Evolutionary conservation across 176 grass and related monocot genomes (phyloP), one percentile per base, ranked within the genome.

Genomic region (Alloteropsis semialata): DNA sequence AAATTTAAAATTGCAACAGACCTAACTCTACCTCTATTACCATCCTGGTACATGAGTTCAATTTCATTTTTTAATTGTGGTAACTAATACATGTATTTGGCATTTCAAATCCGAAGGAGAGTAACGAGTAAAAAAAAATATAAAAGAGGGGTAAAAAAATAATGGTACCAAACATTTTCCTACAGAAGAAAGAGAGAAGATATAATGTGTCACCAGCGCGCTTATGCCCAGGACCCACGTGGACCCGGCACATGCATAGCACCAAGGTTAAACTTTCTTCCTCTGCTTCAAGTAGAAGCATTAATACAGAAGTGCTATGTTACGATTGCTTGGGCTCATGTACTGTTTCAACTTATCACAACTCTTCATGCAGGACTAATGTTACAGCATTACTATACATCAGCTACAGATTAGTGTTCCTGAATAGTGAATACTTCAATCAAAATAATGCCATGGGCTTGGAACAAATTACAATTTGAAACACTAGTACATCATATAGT

Each of bases 141-240:
- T 32, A 37, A 57, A 80, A 73, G 12, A 71, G 48, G 45, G 51
- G 61, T 33, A 74, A 73, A 73, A 29, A 73, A 87, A 14, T 46
- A 50, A 65, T 57, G 19, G 65, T 66, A 73, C 50, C 12, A 54
- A 72, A n/a, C 14, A 73, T 73, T 73, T 85, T 80, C 32, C 55
- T 57, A 16, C 17, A 32, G 14, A 17, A 42, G 71, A 39, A 83
- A 42, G 15, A 53, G 25, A 62, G 54, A 79, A 53, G 37, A 63
- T 72, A 39, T 67, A 28, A 69, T 44, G 71, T 51, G 54, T 4
- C 34, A 51, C 46, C 7, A 28, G 3, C 49, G 18, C 10, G 19
- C 42, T 71, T 51, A 74, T 34, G 46, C 44, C 29, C 69, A 32
- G 69, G 42, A 49, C 48, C 70, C 44, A 72, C 8, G 17, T 73